Conservation (phyloP, 2,329 filamentous ascomycete species). For the Clarireedia homoeocarpa region DNA sequence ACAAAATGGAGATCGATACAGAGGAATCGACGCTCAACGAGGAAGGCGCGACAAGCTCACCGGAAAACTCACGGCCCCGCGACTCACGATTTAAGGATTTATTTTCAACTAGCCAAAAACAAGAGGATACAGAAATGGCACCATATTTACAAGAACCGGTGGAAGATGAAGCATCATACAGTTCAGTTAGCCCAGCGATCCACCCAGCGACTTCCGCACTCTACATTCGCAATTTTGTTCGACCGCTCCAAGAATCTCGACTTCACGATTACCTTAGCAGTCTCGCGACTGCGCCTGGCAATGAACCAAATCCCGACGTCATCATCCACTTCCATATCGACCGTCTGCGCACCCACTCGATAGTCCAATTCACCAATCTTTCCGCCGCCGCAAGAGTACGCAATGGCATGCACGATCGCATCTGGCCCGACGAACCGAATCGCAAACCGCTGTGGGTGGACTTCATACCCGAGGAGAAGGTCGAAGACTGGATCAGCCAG, state of each 20-base stretch:
- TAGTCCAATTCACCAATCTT: slow-evolving; percentile 62
- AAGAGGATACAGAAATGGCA: slow-evolving; percentile 10
- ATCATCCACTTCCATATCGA: slow-evolving; percentile 73
- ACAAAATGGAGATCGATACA: slow-evolving; percentile 2
- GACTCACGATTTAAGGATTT: slow-evolving; percentile 43
- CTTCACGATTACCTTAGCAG: slow-evolving; percentile 62
- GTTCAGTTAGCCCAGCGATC: slow-evolving; percentile 44
- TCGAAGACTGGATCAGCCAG: slow-evolving; percentile 64
- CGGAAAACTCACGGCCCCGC: slow-evolving; percentile 10
- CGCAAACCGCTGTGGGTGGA: slow-evolving; percentile 83
- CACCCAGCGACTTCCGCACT: slow-evolving; percentile 69
- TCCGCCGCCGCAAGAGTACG: slow-evolving; percentile 71
- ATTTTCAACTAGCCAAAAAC: slow-evolving; percentile 20
- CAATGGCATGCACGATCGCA: slow-evolving; percentile 62
- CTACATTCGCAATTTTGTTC: slow-evolving; percentile 87
- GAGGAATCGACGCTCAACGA: slow-evolving; percentile 1
- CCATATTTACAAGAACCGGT: slow-evolving; percentile 12
- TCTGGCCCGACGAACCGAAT: slow-evolving; percentile 83
- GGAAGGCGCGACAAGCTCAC: slow-evolving; percentile 2
- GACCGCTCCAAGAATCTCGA: slow-evolving; percentile 63
- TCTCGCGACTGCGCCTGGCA: slow-evolving; percentile 54
- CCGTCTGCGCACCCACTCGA: slow-evolving; percentile 78
- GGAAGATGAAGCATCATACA: slow-evolving; percentile 20
- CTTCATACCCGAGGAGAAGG: slow-evolving; percentile 71
- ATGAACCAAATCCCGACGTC: slow-evolving; percentile 43